Base-by-base conservation (phyloP, 2,329 filamentous ascomycete genomes). In the Acephala macrosclerotiorum region DNA sequence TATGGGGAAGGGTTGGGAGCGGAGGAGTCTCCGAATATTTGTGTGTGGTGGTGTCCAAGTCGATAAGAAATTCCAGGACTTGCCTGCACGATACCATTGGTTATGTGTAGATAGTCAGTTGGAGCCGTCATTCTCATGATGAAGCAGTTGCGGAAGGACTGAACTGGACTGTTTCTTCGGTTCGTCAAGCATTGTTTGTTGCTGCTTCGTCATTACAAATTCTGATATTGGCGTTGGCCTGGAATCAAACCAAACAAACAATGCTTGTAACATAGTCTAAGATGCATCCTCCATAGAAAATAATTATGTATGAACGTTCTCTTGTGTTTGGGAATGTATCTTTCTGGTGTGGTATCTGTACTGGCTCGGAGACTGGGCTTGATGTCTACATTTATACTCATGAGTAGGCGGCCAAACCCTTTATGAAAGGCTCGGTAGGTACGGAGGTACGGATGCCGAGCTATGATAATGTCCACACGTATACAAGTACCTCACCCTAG, bases 201-300 rank as follows among this genome's bases (percentile, higher is more conserved):
- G 56, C 57, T 61, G 42, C 55, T 66, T 65, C 64, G 65, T 62
- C 65, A 61, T 26, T 60, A 60, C 45, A 58, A 20, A 9, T 33
- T 62, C 57, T 63, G 65, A 63, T 63, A 60, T 65, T 62, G 63
- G 65, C 63, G 65, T 65, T 61, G 65, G 61, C 59, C 63, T 51
- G 65, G 42, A 26, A 36, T 40, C 42, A 55, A 53, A 53, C 26
- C 38, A 29, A 42, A 4, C 53, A 60, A 53, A 49, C 67, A 70
- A 71, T 72, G 70, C 71, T 72, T 75, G 73, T 74, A 74, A 66
- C 62, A 72, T 72, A 72, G 63, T 68, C 66, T 64, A 64, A 72
- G 73, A 67, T 70, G 64, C 68, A 69, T 62, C 66, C 29, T 70
- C 67, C 70, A 69, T 76, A 79, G 83, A 66, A 63, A 65, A 60